These are phyloP conservation scores for Blepharisma stoltei DNA, from an alignment of 73 alveolate genomes.

Conservation along the genomic window DNA sequence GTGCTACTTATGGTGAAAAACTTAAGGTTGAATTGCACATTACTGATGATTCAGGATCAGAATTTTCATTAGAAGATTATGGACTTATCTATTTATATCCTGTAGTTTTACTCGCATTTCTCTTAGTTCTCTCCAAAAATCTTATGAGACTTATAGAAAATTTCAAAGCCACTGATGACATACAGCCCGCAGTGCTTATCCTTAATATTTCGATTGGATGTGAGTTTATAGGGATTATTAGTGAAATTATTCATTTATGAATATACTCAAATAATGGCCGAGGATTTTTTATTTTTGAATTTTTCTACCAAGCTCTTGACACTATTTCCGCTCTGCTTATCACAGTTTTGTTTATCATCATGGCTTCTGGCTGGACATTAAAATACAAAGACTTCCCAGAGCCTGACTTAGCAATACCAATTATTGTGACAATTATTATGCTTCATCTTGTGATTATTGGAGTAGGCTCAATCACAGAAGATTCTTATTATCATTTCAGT, in stretches of 20 bases:
- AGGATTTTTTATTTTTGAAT: conserved; percentile 14
- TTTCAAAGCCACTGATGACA: not conserved
- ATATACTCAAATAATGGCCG: conserved; percentile 1
- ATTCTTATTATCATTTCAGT: conserved; percentile 7
- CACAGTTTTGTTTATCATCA: conserved; percentile 4
- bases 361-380: conserved; percentile 22
- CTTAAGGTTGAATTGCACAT: conserved; percentile 3
- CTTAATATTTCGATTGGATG: conserved; percentile 17
- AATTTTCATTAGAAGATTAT: conserved; percentile 15
- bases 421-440: not conserved
- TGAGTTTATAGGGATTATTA: not conserved
- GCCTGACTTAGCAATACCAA: not conserved
- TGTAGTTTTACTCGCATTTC: not conserved
- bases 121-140: not conserved
- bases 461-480: conserved; percentile 10
- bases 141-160: not conserved
- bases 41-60: not conserved
- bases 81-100: not conserved
- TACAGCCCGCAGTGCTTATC: not conserved
- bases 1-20: not conserved
- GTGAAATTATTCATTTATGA: conserved; percentile 8
- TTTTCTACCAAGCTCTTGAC: not conserved
- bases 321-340: not conserved
- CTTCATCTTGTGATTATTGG: not conserved
- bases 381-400: conserved; percentile 26